Base-by-base conservation (phyloP, 2,329 filamentous ascomycete genomes). In the Paraphoma chrysanthemicola region DNA sequence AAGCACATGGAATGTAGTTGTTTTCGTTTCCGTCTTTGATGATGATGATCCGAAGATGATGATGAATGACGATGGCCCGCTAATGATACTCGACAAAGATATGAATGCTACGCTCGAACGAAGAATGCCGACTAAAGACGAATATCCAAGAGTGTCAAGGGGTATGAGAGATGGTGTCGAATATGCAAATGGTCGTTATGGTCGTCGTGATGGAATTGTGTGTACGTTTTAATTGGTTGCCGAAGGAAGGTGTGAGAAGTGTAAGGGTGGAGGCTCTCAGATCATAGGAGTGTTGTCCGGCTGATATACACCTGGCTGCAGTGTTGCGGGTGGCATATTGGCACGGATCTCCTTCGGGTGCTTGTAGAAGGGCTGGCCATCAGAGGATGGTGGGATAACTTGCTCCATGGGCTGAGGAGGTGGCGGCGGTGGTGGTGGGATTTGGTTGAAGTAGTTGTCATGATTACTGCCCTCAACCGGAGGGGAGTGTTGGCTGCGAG, bases 271-370 rank as follows among this genome's bases (percentile, higher is more conserved):
- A 12, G 17, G 14, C 2, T 43, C 49, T 57, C 68, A 77, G 54
- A 77, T 75, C 74, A 77, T 77, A 5, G 73, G 71, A 3, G 73
- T 70, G 41, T 71, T 67, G 46, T 68, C 68, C 6, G 63, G 64
- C 49, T 70, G 63, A 43, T 74, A 76, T 1, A 81, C 80, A 11
- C 80, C 81, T 17, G 75, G 67, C 61, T 82, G 80, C 10, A 82
- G 54, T 9, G 73, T 76, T 16, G 77, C 74, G 0, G 81, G 80
- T 9, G 81, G 80, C 80, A 83, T 81, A 44, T 83, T 83, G 42
- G 81, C 81, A 18, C 80, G 69, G 16, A 83, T 67, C 62, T 82
- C 81, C 63, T 77, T 81, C 7, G 79, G 79, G 45, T 81, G 72
- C 39, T 77, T 68, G 55, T 78, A 78, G n/a, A 68, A 56, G 18